These are phyloP conservation scores for Haematococcus sp. DNA, from an alignment of 139 green algal species.

Conservation along the genomic window DNA sequence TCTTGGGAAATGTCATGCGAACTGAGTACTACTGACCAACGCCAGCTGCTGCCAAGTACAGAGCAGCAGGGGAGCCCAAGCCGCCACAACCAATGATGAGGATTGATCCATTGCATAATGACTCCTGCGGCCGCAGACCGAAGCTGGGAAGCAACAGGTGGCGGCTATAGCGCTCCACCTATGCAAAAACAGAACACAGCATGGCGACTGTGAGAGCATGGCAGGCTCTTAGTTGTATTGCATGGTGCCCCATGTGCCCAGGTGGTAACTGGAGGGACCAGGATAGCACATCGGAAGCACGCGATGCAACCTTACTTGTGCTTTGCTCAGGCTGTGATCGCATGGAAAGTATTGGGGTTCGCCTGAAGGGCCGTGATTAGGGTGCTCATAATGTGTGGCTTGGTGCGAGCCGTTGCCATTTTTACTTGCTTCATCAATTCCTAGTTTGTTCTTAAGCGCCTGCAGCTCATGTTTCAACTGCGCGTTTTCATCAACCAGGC, in stretches of 20 bases:
- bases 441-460: not conserved
- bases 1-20: too few species aligned
- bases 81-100: constrained; percentile 88
- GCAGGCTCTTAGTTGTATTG: too few species aligned
- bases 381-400: too few species aligned
- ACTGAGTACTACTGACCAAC: too few species aligned
- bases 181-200: too few species aligned
- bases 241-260: too few species aligned
- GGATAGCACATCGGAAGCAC: too few species aligned
- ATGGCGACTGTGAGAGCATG: too few species aligned
- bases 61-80: constrained; percentile 76
- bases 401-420: too few species aligned
- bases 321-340: constrained; percentile 55
- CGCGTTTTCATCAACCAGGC: not conserved
- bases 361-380: not conserved
- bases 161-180: constrained; percentile 80
- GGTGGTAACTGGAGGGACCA: too few species aligned
- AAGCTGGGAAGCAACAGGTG: constrained; percentile 85
- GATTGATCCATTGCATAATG: constrained; percentile 60
- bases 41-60: constrained; percentile 87
- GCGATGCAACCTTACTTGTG: not conserved
- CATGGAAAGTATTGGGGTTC: not conserved
- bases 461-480: not conserved
- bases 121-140: constrained; percentile 69
- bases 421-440: not conserved